Conservation (phyloP, 139 green algal genomes). For the Tetradesmus obliquus region DNA sequence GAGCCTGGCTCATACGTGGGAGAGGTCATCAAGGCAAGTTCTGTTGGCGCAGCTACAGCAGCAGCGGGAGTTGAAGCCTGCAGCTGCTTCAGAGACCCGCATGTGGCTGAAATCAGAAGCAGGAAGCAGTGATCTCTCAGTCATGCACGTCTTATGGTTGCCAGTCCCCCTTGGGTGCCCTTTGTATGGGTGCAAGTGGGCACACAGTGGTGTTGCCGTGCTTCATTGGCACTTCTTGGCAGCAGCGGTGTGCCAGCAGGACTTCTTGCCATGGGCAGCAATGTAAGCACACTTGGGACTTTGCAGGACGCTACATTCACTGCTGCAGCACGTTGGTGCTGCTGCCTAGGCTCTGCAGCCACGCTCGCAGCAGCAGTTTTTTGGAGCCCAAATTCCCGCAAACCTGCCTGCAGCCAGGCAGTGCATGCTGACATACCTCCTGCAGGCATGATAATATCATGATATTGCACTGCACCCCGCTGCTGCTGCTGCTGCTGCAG, state of each 20-base stretch:
- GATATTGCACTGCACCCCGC: too few species aligned
- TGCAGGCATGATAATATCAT: too few species aligned
- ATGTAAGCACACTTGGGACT: too few species aligned
- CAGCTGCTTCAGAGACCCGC: background rate
- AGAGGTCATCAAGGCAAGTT: constrained; percentile 96
- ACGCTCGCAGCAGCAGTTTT: background rate
- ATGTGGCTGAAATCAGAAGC: background rate
- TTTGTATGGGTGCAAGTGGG: too few species aligned
- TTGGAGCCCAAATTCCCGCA: too few species aligned
- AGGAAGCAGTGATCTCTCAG: background rate
- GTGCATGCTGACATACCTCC: too few species aligned
- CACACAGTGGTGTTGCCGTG: background rate
- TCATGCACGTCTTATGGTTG: background rate
- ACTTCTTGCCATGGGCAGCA: background rate
- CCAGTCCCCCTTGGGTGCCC: too few species aligned
- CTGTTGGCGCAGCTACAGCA: background rate
- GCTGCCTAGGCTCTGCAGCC: background rate
- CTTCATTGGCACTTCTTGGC: too few species aligned
- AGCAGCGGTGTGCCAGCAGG: background rate
- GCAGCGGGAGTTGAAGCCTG: background rate
- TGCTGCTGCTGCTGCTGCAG: constrained; percentile 54
- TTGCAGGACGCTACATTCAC: too few species aligned
- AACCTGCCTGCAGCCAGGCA: too few species aligned
- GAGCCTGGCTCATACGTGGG: constrained; percentile 99
- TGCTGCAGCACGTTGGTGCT: background rate